Evolutionary conservation across 108 stramenopile species (phyloP).

Genomic region (Chaetoceros muelleri): DNA sequence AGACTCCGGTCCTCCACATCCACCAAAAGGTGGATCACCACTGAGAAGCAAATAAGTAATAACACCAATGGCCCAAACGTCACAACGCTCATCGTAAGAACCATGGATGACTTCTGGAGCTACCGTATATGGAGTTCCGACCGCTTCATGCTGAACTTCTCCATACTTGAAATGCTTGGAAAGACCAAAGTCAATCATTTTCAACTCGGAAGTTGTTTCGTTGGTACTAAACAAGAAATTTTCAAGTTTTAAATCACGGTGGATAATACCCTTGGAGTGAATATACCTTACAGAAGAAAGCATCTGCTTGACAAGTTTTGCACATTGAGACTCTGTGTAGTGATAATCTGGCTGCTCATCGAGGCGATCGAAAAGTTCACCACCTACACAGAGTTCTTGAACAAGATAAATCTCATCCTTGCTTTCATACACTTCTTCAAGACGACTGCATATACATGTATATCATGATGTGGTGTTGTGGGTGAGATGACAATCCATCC

Average conservation of each 20-base stretch:
- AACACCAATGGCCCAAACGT: conserved; percentile 82
- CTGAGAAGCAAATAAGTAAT: conserved; percentile 72
- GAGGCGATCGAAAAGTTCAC: conserved; percentile 90
- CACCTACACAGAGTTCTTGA: conserved; percentile 91
- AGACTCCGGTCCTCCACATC: conserved; percentile 73
- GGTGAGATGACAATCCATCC: too few relatives aligned
- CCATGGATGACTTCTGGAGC: conserved; percentile 83
- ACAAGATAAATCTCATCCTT: conserved; percentile 83
- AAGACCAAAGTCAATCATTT: conserved; percentile 98
- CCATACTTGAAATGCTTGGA: conserved; percentile 84
- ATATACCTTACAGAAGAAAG: conserved; percentile 83
- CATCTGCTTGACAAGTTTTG: conserved; percentile 83
- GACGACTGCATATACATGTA: conserved; percentile 13
- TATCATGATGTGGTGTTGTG: too few relatives aligned
- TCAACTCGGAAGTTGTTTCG: conserved; percentile 59
- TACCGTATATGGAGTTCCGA: conserved; percentile 83
- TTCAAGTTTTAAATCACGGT: conserved; percentile 86
- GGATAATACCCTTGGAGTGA: conserved; percentile 87
- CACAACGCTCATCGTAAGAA: conserved; percentile 78
- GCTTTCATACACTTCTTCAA: conserved; percentile 77
- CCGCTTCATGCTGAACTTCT: conserved; percentile 76
- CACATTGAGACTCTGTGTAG: conserved; percentile 88
- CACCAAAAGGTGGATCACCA: conserved; percentile 82
- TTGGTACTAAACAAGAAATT: conserved; percentile 81
- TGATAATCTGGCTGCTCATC: conserved; percentile 85